Evolutionary conservation across 306 rosid species (phyloP), one percentile per base, ranked within the genome.

Genomic region (Trifolium fragiferum): DNA sequence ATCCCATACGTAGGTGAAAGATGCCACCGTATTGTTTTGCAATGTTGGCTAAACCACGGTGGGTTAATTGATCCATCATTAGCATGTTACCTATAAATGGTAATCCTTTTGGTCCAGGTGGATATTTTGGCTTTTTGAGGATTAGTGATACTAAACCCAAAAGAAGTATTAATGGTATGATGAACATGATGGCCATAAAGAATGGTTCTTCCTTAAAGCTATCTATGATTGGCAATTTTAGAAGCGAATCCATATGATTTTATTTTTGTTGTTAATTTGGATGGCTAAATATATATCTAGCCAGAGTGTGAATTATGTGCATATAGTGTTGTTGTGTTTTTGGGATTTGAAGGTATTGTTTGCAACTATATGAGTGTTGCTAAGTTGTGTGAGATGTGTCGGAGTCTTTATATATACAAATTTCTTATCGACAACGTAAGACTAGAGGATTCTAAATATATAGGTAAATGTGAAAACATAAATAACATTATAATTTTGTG

Each of bases 11-110:
- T 58, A 93, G 86, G 82, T 90, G 91, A 77, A 91, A 66, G 4
- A 93, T 53, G 32, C 97, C 98, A 16, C 98, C 97, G 78, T 88
- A 90, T 32, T 70, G 70, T 32, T 83, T 70, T 6, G 96, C 96
- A 0, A 93, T 68, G 6, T 66, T 72, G 43, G 92, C 97, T 0
- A 93, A 80, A 0, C 98, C 98, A 0, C 96, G 88, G 83, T 93
- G 98, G 12, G 97, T 93, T 49, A 93, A 25, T 54, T 93, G 90
- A 27, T 89, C 89, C 91, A 88, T 84, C 87, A 93, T 84, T 2
- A 54, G 3, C 98, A 91, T 89, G 89, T 85, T 93, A 3, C 98
- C 97, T 25, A 93, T 73, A 11, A 93, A 61, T 10, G 98, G 98
- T 0, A 91, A 41, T 1, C 97, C 97, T 33, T 61, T 86, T 0